Conservation (phyloP, 2,329 filamentous ascomycete species). For the Arthrobotrys conoides region DNA sequence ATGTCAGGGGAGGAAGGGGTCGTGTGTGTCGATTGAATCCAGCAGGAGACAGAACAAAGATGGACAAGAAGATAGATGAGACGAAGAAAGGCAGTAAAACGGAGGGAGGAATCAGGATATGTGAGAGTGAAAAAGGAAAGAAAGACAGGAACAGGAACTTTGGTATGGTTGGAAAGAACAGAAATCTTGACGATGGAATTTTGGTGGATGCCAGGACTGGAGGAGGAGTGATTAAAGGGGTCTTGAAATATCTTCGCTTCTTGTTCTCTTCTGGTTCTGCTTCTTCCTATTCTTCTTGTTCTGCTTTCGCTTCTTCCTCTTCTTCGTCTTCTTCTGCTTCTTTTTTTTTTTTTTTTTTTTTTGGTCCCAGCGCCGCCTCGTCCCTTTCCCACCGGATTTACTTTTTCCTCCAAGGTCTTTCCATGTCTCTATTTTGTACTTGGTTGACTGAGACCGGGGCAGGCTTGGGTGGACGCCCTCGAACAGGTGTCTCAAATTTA, state of each 20-base stretch:
- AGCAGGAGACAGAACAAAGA: slow-evolving; percentile 19
- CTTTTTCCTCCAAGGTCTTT: slow-evolving; percentile 28
- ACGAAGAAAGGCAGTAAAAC: slow-evolving; percentile 63
- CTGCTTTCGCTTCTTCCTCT: too few relatives aligned
- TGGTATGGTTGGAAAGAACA: slow-evolving; percentile 38
- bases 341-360: slow-evolving; percentile 31
- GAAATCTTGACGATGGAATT: slow-evolving; percentile 22
- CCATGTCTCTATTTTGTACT: slow-evolving; percentile 31
- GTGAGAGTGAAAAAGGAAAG: slow-evolving; percentile 64
- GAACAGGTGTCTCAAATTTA: slow-evolving; percentile 60
- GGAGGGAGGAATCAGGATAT: slow-evolving; percentile 13
- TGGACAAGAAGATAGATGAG: slow-evolving; percentile 61
- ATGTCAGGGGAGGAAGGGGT: slow-evolving; percentile 51
- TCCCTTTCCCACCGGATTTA: slow-evolving; percentile 22
- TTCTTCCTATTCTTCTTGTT: slow-evolving; percentile 33
- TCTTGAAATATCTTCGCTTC: slow-evolving; percentile 17
- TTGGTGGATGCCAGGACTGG: neutral
- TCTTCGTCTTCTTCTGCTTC: slow-evolving; percentile 12
- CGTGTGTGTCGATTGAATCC: slow-evolving; percentile 32
- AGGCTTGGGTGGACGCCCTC: slow-evolving; percentile 44
- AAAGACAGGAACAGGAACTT: slow-evolving; percentile 61
- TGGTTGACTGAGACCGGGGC: slow-evolving; percentile 53
- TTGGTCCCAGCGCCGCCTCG: slow-evolving; percentile 34
- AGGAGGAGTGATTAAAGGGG: slow-evolving; percentile 28
- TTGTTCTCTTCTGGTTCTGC: slow-evolving; percentile 29